These are phyloP conservation scores for Pistacia integerrima DNA, from an alignment of 345 rosid species.

Conservation along the genomic window DNA sequence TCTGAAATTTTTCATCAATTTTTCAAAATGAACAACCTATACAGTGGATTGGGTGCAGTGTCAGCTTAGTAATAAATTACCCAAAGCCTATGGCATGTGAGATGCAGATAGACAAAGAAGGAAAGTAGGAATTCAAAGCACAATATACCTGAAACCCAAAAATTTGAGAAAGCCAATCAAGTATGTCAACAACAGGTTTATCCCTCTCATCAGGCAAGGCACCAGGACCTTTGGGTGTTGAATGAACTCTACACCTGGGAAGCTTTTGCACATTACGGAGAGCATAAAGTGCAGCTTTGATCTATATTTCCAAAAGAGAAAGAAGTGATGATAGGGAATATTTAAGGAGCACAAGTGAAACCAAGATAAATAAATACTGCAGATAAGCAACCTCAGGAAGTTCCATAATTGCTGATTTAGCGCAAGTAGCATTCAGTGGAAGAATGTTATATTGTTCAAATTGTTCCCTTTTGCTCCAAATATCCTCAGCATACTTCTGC, in stretches of 20 bases:
- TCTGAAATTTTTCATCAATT: neutral
- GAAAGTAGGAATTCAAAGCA: slow-evolving; percentile 16
- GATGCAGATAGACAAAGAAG: slow-evolving; percentile 10
- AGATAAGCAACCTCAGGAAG: slow-evolving; percentile 77
- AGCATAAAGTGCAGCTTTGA: slow-evolving; percentile 76
- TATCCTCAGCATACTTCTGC: slow-evolving; percentile 55
- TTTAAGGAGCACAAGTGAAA: slow-evolving; percentile 10
- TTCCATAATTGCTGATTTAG: slow-evolving; percentile 76
- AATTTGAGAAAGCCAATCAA: slow-evolving; percentile 87
- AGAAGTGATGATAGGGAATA: slow-evolving; percentile 16
- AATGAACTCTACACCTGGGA: slow-evolving; percentile 45
- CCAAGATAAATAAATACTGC: slow-evolving; percentile 15
- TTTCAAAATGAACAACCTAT: neutral
- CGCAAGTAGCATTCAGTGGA: slow-evolving; percentile 66
- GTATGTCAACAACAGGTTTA: slow-evolving; percentile 58
- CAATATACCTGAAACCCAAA: slow-evolving; percentile 95
- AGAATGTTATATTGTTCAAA: slow-evolving; percentile 81
- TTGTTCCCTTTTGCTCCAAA: slow-evolving; percentile 58
- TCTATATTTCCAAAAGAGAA: slow-evolving; percentile 40
- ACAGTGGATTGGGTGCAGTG: neutral
- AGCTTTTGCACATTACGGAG: slow-evolving; percentile 63
- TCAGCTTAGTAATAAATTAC: neutral
- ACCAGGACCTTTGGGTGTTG: slow-evolving; percentile 22
- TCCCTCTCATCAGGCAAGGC: slow-evolving; percentile 41
- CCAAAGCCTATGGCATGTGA: neutral